Percentiles rank a stretch among this genome's conserved stretches.
phyloP scores from a whole-genome alignment of 2,329 filamentous ascomycete genomes.

The Fusarium liriodendri region DNA sequence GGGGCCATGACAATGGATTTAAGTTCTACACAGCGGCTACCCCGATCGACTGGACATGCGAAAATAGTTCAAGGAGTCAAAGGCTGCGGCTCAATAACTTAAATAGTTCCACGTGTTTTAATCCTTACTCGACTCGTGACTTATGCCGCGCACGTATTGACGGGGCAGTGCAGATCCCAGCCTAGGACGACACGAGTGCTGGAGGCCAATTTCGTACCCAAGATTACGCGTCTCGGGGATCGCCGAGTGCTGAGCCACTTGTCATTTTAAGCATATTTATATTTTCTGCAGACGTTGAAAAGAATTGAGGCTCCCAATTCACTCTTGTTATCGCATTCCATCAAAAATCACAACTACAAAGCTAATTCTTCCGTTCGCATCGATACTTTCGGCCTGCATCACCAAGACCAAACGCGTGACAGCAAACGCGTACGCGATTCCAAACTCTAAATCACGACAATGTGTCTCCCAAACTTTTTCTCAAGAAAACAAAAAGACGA shows the following conservation, averaged over 20 bases:
- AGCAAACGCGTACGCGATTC: not conserved
- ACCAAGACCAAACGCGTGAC: not conserved
- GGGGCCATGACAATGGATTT: not conserved
- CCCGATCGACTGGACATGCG: not conserved
- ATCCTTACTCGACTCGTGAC: not conserved
- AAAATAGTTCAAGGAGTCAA: not conserved
- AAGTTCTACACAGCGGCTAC: not conserved
- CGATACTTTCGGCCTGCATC: not conserved
- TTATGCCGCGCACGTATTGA: not conserved
- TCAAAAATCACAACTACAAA: not conserved
- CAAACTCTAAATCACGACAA: not conserved
- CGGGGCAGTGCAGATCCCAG: not conserved
- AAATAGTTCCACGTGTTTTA: not conserved
- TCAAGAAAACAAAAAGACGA: slow-evolving; percentile 15
- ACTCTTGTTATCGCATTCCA: no score
- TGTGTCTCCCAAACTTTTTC: slow-evolving; percentile 33
- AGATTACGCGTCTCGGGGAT: slow-evolving; percentile 1
- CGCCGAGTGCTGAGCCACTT: not conserved
- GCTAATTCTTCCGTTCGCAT: not conserved
- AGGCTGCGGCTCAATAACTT: not conserved
- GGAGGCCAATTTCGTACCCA: not conserved
- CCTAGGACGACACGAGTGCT: not conserved
- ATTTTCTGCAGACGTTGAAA: not conserved
- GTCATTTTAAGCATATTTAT: not conserved
- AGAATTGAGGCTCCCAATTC: not conserved